These are phyloP conservation scores for Rhodotorula paludigena DNA, from an alignment of 768 basidiomycete species.

Conservation along the genomic window DNA sequence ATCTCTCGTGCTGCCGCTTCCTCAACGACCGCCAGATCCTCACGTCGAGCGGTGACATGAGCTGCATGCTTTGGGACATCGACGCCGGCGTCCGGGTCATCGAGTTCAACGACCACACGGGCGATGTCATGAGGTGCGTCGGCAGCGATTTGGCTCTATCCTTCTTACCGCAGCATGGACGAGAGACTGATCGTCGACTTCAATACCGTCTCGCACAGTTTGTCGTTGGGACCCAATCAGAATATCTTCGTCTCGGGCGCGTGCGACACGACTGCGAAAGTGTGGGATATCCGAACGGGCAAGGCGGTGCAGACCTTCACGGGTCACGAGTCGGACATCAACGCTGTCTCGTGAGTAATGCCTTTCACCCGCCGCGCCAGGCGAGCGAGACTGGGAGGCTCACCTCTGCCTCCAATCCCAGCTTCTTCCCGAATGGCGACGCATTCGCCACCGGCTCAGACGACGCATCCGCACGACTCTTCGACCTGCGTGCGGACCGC, in stretches of 20 bases:
- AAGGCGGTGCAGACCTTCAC: conserved; percentile 98
- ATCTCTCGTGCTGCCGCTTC: conserved; percentile 96
- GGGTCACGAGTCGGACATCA: conserved; percentile 97
- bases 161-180: too few relatives aligned
- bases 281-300: conserved; percentile 98
- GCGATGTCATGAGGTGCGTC: conserved; percentile 96
- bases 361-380: too few relatives aligned
- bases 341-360: conserved; percentile 92
- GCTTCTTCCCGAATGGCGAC: conserved; percentile 97
- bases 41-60: conserved; percentile 97
- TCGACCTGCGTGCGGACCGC: conserved; percentile 95
- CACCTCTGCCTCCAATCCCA: background rate
- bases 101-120: conserved; percentile 98
- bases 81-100: conserved; percentile 96
- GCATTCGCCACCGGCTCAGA: conserved; percentile 98
- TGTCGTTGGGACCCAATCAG: conserved; percentile 89
- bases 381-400: background rate
- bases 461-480: conserved; percentile 95
- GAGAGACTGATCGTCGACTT: too few relatives aligned
- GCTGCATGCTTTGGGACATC: conserved; percentile 99
- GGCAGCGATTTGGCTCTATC: background rate
- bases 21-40: conserved; percentile 98
- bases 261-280: conserved; percentile 95
- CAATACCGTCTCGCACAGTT: conserved; percentile 51
- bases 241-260: conserved; percentile 98